Evolutionary conservation across 805 yeast species (phyloP).

Genomic region (Saccharomycopsis sp.): DNA sequence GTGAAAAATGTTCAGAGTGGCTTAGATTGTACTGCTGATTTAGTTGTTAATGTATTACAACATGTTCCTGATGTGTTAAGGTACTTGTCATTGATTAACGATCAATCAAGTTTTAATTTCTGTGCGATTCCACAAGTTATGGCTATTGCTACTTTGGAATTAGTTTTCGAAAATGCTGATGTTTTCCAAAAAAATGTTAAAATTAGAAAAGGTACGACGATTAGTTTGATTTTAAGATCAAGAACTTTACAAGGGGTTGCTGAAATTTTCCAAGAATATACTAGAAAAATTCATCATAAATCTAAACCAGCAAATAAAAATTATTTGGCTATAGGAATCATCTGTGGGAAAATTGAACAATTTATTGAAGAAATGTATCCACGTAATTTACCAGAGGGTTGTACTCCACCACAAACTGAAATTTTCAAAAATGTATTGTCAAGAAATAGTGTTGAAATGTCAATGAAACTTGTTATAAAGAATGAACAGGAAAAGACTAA

Average conservation of each 20-base stretch:
- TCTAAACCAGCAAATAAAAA: slow-evolving; percentile 79
- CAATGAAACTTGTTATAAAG: slow-evolving; percentile 10
- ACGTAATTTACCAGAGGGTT: slow-evolving; percentile 41
- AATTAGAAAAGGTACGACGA: slow-evolving; percentile 85
- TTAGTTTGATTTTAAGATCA: slow-evolving; percentile 63
- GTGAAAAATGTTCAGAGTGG: slow-evolving; percentile 48
- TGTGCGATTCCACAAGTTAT: slow-evolving; percentile 98
- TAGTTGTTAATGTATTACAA: slow-evolving; percentile 68
- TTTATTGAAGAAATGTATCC: slow-evolving; percentile 76
- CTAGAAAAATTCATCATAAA: slow-evolving; percentile 70
- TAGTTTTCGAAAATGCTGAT: slow-evolving; percentile 71
- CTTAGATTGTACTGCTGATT: slow-evolving; percentile 68
- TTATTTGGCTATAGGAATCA: slow-evolving; percentile 74
- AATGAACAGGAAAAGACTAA: slow-evolving; percentile 14
- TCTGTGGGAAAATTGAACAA: slow-evolving; percentile 85
- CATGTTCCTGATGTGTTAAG: slow-evolving; percentile 74
- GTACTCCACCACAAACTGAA: slow-evolving; percentile 31
- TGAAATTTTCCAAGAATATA: slow-evolving; percentile 66
- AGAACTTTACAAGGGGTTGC: slow-evolving; percentile 72
- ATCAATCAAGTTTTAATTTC: slow-evolving; percentile 79
- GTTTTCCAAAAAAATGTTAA: slow-evolving; percentile 72
- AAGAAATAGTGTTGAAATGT: slow-evolving; percentile 36
- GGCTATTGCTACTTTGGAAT: slow-evolving; percentile 93
- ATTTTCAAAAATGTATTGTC: slow-evolving; percentile 34
- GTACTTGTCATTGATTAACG: slow-evolving; percentile 69